Conservation (phyloP, 495 filamentous ascomycete species). For the Hyphodiscus hymeniophilus region DNA sequence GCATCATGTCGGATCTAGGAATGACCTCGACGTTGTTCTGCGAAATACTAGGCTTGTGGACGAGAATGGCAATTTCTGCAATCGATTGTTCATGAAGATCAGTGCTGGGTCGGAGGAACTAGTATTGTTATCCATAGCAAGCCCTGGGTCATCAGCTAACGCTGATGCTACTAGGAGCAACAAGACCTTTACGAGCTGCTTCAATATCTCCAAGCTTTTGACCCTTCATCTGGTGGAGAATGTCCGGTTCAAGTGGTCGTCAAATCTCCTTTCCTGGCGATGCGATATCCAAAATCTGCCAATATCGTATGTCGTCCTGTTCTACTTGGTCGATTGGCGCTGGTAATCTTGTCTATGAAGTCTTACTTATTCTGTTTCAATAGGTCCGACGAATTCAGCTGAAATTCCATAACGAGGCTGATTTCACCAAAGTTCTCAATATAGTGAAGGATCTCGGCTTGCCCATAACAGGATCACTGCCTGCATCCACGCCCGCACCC, state of each 20-base stretch:
- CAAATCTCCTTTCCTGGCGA: conserved; percentile 26
- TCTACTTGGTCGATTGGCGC: background rate
- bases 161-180: conserved; percentile 8
- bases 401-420: conserved; percentile 28
- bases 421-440: conserved; percentile 26
- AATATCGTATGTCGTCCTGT: conserved; percentile 14
- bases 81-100: conserved; percentile 27
- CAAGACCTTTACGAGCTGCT: conserved; percentile 19
- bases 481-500: background rate
- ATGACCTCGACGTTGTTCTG: conserved; percentile 32
- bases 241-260: conserved; percentile 23
- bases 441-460: conserved; percentile 27
- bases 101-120: conserved; percentile 29
- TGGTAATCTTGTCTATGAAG: no score
- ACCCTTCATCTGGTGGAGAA: conserved; percentile 13
- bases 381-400: conserved; percentile 40
- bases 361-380: background rate
- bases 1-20: conserved; percentile 25
- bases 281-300: conserved; percentile 23
- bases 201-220: conserved; percentile 5
- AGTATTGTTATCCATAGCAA: conserved; percentile 21
- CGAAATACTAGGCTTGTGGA: conserved; percentile 20
- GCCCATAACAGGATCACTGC: conserved; percentile 12
- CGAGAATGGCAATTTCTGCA: conserved; percentile 12
- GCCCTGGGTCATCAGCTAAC: background rate